Base-by-base conservation (phyloP, 805 yeast genomes). In the Lipomyces sp. region DNA sequence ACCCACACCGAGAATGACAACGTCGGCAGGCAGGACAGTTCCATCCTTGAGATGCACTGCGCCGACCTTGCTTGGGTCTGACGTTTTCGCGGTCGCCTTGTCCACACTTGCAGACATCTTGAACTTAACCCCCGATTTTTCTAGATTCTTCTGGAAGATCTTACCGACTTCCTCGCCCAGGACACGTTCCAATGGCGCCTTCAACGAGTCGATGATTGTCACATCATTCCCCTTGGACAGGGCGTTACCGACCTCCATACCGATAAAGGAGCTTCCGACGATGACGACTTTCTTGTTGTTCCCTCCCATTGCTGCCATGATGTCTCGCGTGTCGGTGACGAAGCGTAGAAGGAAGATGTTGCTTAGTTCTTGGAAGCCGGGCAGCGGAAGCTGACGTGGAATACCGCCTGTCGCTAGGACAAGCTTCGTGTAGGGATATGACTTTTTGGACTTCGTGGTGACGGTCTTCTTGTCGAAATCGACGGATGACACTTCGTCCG, bases 391-490 rank as follows among this genome's bases (percentile, higher is more conserved):
- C 5, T 39, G 53, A 29, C 37, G 39, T 29, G 64, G 61, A n/a
- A 39, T 51, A 34, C 64, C 64, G 24, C 64, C 64, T 13, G 64
- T 62, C 39, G 64, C 64, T 34, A 62, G 55, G 53, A 62, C 59
- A 2, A 62, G 29, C 37, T 56, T 57, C 18, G 63, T 37, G 50
- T 62, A 62, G 33, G 53, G 24, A 42, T 18, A 29, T 7, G 34
- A 18, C 32, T 53, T 35, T 13, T n/a, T 32, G 15, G 50, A 24
- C 30, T 62, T 53, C 2, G 24, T 15, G 64, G 35, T 5, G 45
- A 62, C 24, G n/a, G 54, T 62, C 37, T 62, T 56, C 29, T 4
- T 33, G 37, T 15, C 37, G n/a, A 39, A 29, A 48, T 62, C 61
- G 34, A 62, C 59, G 30, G 60, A 33, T 50, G 34, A 33, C 34